These are phyloP conservation scores for Phytopythium helicoides DNA, from an alignment of 352 stramenopile species.

Conservation along the genomic window DNA sequence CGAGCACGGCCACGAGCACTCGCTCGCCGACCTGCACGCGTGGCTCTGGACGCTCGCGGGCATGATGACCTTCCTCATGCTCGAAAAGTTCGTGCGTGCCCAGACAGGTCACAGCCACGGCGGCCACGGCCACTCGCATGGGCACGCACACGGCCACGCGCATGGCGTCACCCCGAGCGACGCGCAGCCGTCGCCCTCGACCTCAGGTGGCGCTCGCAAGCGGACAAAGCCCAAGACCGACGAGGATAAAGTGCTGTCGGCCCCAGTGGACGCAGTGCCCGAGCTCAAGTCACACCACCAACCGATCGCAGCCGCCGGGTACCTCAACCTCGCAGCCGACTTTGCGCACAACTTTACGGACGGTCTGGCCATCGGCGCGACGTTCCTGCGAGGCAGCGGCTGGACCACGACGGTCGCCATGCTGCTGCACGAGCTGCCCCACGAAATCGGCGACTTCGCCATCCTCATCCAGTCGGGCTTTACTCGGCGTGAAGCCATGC, in stretches of 20 bases:
- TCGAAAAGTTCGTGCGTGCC: conserved; percentile 80
- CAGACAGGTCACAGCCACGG: conserved; percentile 44
- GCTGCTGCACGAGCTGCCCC: conserved; percentile 89
- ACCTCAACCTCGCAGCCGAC: conserved; percentile 90
- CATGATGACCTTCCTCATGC: conserved; percentile 74
- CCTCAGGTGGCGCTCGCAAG: conserved; percentile 32
- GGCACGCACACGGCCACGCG: conserved; percentile 22
- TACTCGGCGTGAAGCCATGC: conserved; percentile 86
- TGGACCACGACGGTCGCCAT: conserved; percentile 88
- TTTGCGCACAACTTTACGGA: conserved; percentile 94
- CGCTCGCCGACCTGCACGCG: conserved; percentile 55
- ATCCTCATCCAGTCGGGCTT: conserved; percentile 91
- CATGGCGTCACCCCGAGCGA: conserved; percentile 7
- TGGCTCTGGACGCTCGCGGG: conserved; percentile 75
- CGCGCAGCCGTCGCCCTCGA: conserved; percentile 5
- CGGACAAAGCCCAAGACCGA: conserved; percentile 26
- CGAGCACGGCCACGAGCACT: conserved; percentile 51
- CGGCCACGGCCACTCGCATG: conserved; percentile 34
- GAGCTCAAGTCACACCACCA: conserved; percentile 20
- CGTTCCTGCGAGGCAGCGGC: conserved; percentile 74
- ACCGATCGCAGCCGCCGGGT: conserved; percentile 74
- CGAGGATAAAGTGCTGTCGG: conserved; percentile 24
- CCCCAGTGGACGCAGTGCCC: conserved; percentile 13
- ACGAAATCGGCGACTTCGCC: conserved; percentile 92
- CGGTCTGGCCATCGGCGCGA: conserved; percentile 91